Evolutionary conservation across 352 stramenopile species (phyloP).

Genomic region (Phytophthora litchii): DNA sequence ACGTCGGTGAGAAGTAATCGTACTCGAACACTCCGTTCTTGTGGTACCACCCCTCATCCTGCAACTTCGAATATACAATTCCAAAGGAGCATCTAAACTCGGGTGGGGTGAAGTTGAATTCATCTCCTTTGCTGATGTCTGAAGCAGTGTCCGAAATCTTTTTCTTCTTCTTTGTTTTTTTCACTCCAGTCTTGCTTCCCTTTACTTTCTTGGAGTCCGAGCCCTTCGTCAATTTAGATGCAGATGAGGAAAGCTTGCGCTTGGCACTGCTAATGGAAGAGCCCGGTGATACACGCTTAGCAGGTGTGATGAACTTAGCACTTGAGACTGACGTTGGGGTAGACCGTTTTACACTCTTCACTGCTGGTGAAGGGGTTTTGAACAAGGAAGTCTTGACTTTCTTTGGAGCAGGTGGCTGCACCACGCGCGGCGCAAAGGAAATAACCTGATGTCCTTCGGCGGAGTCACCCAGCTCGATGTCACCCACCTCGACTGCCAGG

Average conservation of each 20-base stretch:
- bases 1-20: constrained; percentile 81
- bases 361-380: constrained; percentile 46
- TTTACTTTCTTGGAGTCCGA: constrained; percentile 34
- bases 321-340: constrained; percentile 17
- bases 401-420: constrained; percentile 24
- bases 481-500: constrained; percentile 52
- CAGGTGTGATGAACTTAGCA: constrained; percentile 33
- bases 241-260: constrained; percentile 35
- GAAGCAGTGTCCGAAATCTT: constrained; percentile 6
- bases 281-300: constrained; percentile 25
- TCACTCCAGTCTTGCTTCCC: constrained; percentile 29
- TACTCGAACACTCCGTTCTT: constrained; percentile 70
- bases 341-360: constrained; percentile 40
- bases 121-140: constrained; percentile 28
- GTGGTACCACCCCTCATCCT: constrained; percentile 68
- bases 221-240: constrained; percentile 23
- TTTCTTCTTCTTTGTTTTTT: constrained; percentile 42
- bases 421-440: constrained; percentile 44
- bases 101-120: constrained; percentile 53
- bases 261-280: constrained; percentile 26
- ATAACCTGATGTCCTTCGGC: constrained; percentile 64
- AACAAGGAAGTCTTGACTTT: constrained; percentile 43
- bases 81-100: constrained; percentile 78
- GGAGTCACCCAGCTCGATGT: constrained; percentile 74
- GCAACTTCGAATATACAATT: constrained; percentile 63